A percentile compares a stretch with the other conserved stretches of the same genome.
These are phyloP conservation scores for Teratosphaeria destructans DNA, from an alignment of 2,329 filamentous ascomycete genomes.

Conservation along the genomic window DNA sequence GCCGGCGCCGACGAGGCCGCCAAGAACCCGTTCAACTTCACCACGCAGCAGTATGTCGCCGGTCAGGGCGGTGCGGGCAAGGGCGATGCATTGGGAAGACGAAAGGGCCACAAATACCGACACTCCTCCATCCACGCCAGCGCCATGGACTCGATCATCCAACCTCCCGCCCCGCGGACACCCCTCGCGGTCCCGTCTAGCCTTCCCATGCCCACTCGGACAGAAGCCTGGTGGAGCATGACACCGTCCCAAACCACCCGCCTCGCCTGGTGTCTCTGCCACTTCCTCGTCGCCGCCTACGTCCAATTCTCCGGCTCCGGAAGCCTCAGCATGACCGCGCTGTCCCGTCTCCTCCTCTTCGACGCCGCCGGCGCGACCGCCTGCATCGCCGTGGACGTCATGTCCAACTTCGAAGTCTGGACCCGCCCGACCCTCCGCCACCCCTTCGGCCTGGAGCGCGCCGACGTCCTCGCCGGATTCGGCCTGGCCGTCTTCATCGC, in stretches of 20 bases:
- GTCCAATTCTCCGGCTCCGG: conserved; percentile 79
- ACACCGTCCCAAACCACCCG: conserved; percentile 74
- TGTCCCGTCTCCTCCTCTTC: conserved; percentile 90
- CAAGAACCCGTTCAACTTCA: conserved; percentile 84
- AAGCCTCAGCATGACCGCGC: conserved; percentile 78
- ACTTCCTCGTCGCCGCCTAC: conserved; percentile 70
- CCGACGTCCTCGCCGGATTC: conserved; percentile 89
- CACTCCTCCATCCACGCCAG: conserved; percentile 73
- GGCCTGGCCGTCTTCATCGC: conserved; percentile 91
- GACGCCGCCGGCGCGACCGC: conserved; percentile 86
- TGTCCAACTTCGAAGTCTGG: conserved; percentile 97
- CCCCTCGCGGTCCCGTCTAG: conserved; percentile 85
- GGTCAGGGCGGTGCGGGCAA: conserved; percentile 27
- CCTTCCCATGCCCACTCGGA: conserved; percentile 78
- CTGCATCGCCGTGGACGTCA: conserved; percentile 83
- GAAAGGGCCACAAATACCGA: conserved; percentile 94
- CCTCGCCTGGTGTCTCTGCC: conserved; percentile 81
- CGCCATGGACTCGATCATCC: conserved; percentile 93
- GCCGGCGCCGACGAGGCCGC: conserved; percentile 14
- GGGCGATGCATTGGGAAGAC: conserved; percentile 78
- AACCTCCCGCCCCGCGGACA: conserved; percentile 71
- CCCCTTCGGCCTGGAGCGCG: conserved; percentile 79
- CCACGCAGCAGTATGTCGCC: conserved; percentile 48
- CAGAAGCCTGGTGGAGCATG: conserved; percentile 84
- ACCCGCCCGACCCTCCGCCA: conserved; percentile 83